Evolutionary conservation across 495 filamentous ascomycete species (phyloP).

Genomic region (Parathielavia hyrcaniae): DNA sequence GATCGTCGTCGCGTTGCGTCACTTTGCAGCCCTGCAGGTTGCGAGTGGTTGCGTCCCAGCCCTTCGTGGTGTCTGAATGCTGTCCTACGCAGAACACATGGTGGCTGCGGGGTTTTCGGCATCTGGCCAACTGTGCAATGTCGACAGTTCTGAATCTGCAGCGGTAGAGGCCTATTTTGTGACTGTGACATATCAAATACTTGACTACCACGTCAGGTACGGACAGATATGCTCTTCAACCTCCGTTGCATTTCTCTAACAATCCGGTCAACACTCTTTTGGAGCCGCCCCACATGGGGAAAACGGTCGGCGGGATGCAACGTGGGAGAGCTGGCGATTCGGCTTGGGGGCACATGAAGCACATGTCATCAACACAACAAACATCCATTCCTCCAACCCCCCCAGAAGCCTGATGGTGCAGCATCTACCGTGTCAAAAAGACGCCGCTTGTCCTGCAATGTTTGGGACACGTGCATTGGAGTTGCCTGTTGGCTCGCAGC

Average conservation of each 20-base stretch:
- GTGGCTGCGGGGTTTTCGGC: too few relatives aligned
- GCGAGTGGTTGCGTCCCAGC: not conserved
- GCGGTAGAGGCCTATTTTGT: too few relatives aligned
- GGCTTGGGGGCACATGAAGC: conserved; percentile 15
- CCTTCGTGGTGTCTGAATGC: too few relatives aligned
- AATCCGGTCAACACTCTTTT: too few relatives aligned
- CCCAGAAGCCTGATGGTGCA: not conserved
- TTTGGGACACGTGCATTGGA: not conserved
- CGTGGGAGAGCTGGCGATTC: not conserved
- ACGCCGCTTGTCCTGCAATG: not conserved
- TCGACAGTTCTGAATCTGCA: too few relatives aligned
- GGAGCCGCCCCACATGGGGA: not conserved
- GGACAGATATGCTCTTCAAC: too few relatives aligned
- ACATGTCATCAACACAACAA: conserved; percentile 19
- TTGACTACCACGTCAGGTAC: too few relatives aligned
- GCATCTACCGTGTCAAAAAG: not conserved
- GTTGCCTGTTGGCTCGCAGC: not conserved
- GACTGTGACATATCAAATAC: too few relatives aligned
- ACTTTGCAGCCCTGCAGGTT: conserved; percentile 16
- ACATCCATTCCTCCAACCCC: conserved; percentile 2
- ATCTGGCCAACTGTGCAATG: too few relatives aligned
- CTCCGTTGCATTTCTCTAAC: too few relatives aligned
- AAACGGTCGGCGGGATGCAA: not conserved
- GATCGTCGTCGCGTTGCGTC: conserved; percentile 13
- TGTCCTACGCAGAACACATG: too few relatives aligned